Conservation (phyloP, 1,139 yeast genomes). For the Wickerhamomyces sp. region DNA sequence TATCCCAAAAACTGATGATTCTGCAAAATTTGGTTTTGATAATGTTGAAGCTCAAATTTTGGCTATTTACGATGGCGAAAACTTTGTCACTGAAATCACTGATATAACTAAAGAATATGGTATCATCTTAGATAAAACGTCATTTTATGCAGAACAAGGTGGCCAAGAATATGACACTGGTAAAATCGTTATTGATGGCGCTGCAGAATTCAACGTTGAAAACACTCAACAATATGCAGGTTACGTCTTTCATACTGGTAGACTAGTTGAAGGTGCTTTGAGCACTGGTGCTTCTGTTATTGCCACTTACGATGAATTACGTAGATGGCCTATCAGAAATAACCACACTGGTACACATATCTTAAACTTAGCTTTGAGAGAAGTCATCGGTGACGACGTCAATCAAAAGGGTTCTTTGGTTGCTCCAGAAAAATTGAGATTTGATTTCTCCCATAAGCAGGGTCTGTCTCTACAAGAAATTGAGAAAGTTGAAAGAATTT, state of each 20-base stretch:
- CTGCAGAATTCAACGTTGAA: conserved; percentile 80
- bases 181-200: conserved; percentile 82
- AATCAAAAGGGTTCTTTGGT: conserved; percentile 98
- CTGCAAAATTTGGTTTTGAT: conserved; percentile 64
- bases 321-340: conserved; percentile 96
- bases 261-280: conserved; percentile 69
- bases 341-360: conserved; percentile 98
- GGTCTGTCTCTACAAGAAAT: conserved; percentile 70
- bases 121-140: conserved; percentile 79
- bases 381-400: conserved; percentile 79
- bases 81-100: conserved; percentile 47
- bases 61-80: conserved; percentile 66
- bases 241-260: conserved; percentile 92
- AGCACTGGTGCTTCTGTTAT: conserved; percentile 65
- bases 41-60: conserved; percentile 60
- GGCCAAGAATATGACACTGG: conserved; percentile 98
- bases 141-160: conserved; percentile 98
- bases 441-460: conserved; percentile 91
- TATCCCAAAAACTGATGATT: conserved; percentile 83
- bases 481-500: conserved; percentile 67
- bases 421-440: conserved; percentile 90
- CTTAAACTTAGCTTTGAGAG: conserved; percentile 81
- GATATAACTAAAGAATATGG: conserved; percentile 61
- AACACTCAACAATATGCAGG: conserved; percentile 94
- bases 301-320: conserved; percentile 85